phyloP scores from a whole-genome alignment of 176 grass and related monocot genomes.

The Triticum aestivum region DNA sequence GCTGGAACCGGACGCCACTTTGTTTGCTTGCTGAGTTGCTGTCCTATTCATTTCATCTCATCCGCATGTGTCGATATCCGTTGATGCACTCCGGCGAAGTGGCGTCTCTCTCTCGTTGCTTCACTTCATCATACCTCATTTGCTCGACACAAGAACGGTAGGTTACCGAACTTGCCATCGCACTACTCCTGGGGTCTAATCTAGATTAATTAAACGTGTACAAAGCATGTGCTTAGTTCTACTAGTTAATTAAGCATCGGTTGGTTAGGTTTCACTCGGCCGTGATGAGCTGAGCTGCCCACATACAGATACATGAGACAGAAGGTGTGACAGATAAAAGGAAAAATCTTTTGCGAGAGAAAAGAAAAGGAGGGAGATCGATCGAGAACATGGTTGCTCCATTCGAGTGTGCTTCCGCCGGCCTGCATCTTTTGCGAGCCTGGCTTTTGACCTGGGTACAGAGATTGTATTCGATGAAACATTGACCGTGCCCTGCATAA shows the following conservation, averaged over 20 bases:
- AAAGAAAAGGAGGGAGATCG: not conserved
- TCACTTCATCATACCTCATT: not conserved
- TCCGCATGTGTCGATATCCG: not conserved
- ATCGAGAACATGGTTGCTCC: not conserved
- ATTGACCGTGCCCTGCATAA: not conserved
- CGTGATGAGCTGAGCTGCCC: not conserved
- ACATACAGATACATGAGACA: not conserved
- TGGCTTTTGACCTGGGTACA: slow-evolving; percentile 19
- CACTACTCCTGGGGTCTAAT: slow-evolving; percentile 9
- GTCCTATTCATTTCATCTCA: not conserved
- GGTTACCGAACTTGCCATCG: slow-evolving; percentile 19
- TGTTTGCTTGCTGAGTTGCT: not conserved
- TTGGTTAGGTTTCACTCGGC: not conserved
- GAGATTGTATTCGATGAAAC: not conserved
- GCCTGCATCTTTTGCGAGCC: not conserved
- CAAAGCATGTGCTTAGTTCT: not conserved
- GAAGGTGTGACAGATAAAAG: too few relatives aligned
- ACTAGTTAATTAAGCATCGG: not conserved
- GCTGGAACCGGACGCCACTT: slow-evolving; percentile 1
- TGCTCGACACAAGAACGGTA: not conserved
- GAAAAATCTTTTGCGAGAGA: too few relatives aligned
- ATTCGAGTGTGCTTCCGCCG: not conserved
- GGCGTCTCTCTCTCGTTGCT: not conserved
- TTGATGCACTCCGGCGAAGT: slow-evolving; percentile 13
- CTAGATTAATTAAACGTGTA: not conserved